Evolutionary conservation across 331 rosid species (phyloP).

Genomic region (Dryas integrifolia): DNA sequence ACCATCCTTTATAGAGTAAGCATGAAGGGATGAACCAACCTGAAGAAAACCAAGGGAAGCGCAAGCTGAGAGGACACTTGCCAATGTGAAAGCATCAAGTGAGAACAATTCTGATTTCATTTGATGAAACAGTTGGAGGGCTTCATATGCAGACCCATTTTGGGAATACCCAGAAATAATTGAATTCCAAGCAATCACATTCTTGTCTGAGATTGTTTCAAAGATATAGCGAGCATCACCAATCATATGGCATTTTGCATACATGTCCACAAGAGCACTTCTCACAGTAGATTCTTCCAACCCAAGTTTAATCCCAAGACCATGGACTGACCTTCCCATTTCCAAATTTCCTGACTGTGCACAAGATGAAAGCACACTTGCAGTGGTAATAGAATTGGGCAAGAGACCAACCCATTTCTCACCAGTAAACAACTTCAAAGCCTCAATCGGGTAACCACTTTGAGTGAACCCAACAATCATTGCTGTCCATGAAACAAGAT

Average conservation of each 20-base stretch:
- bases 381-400: constrained; percentile 63
- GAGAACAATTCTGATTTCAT: constrained; percentile 50
- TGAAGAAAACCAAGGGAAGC: constrained; percentile 57
- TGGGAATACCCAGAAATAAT: constrained; percentile 67
- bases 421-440: constrained; percentile 48
- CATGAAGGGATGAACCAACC: constrained; percentile 66
- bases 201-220: constrained; percentile 40
- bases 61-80: constrained; percentile 58
- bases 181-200: constrained; percentile 73
- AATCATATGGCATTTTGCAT: constrained; percentile 54
- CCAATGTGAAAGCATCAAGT: constrained; percentile 69
- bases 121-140: constrained; percentile 52
- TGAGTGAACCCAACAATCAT: constrained; percentile 84
- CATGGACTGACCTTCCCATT: constrained; percentile 60
- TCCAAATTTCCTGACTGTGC: constrained; percentile 41
- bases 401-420: constrained; percentile 41
- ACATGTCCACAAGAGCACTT: constrained; percentile 76
- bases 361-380: constrained; percentile 75
- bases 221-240: constrained; percentile 55
- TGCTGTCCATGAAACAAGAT: constrained; percentile 77
- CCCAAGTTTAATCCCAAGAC: constrained; percentile 52
- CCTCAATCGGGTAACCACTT: constrained; percentile 49
- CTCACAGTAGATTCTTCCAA: constrained; percentile 48
- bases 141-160: constrained; percentile 51
- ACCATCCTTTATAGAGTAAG: constrained; percentile 56